Conservation (phyloP, 2,329 filamentous ascomycete genomes). For the Fusarium penzigii region DNA sequence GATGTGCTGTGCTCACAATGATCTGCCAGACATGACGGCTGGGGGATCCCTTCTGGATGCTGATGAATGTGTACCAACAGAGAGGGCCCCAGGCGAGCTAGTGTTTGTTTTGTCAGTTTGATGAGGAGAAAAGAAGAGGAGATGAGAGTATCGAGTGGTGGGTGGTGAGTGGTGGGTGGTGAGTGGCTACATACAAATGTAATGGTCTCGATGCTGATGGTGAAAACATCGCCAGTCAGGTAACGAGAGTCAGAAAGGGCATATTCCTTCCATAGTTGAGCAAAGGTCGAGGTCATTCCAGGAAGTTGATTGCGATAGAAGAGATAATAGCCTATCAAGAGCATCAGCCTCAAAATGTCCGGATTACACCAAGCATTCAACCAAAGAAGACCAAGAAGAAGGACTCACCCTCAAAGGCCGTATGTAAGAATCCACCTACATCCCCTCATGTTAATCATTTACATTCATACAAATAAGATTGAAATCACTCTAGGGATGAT, state of each 20-base stretch:
- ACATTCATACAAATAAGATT: not conserved
- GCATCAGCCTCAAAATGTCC: not conserved
- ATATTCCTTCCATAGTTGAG: constrained; percentile 93
- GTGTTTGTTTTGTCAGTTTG: not conserved
- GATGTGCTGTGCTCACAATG: constrained; percentile 52
- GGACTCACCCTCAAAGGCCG: constrained; percentile 80
- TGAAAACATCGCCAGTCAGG: constrained; percentile 77
- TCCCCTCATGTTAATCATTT: not conserved
- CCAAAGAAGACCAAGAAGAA: too few species aligned
- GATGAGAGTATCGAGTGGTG: not conserved
- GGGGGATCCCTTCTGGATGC: constrained; percentile 45
- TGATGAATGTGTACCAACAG: constrained; percentile 49
- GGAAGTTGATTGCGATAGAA: constrained; percentile 67
- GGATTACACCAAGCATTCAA: too few species aligned
- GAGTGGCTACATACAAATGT: constrained; percentile 63
- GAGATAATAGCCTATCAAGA: constrained; percentile 72
- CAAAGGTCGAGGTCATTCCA: constrained; percentile 70
- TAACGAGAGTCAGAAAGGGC: constrained; percentile 85
- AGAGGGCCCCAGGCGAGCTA: constrained; percentile 61
- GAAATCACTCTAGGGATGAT: too few species aligned
- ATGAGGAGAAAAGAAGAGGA: constrained; percentile 2
- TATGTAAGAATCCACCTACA: constrained; percentile 68
- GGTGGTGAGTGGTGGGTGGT: not conserved
- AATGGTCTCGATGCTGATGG: constrained; percentile 83
- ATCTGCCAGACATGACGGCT: constrained; percentile 54